Conservation (phyloP, 208 protist genomes). For the Porcisia hertigi region DNA sequence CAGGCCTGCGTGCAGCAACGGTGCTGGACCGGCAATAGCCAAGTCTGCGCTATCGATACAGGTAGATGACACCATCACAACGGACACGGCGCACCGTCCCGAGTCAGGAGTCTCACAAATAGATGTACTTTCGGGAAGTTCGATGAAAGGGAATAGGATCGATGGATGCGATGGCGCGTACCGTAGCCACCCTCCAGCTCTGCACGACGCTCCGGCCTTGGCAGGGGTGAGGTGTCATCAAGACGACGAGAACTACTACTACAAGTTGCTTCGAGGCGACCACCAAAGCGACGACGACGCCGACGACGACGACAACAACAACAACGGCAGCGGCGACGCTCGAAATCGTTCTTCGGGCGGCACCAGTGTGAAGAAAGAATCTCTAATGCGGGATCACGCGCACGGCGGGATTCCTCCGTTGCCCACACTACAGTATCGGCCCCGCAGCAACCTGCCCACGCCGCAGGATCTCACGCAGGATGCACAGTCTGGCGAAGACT, state of each 20-base stretch:
- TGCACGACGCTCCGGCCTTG: background rate
- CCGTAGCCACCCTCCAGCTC: background rate
- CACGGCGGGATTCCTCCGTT: background rate
- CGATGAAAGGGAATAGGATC: background rate
- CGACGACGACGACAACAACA: background rate
- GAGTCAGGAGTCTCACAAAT: background rate
- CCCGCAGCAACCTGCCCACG: background rate
- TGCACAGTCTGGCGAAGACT: background rate
- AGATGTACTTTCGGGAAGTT: background rate
- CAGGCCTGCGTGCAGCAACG: background rate
- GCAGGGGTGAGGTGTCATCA: background rate
- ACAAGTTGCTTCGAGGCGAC: background rate
- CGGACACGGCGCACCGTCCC: background rate
- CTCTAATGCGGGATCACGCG: background rate
- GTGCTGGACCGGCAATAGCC: background rate
- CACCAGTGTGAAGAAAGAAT: background rate
- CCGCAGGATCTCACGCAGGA: background rate
- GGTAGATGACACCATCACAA: background rate
- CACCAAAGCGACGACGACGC: background rate
- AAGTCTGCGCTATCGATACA: conserved; percentile 12
- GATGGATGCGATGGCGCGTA: background rate
- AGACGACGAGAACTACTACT: conserved; percentile 7
- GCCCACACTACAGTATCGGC: background rate
- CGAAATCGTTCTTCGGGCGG: background rate
- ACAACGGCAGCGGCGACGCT: background rate